Conservation (phyloP, 805 yeast genomes). For the Lipomyces mesembrius region DNA sequence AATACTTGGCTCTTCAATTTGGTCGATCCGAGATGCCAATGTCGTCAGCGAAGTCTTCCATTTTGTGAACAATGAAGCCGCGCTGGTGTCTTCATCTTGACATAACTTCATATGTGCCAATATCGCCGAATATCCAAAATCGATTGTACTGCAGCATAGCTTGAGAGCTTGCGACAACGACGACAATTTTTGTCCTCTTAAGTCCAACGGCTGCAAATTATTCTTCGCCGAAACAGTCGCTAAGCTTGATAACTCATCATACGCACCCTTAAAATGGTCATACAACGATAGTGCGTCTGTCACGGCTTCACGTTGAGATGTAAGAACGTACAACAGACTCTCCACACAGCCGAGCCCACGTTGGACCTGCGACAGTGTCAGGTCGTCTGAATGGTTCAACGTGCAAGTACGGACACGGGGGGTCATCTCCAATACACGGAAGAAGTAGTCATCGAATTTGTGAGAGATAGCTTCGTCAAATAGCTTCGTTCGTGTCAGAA, state of each 20-base stretch:
- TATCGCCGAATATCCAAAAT: background rate
- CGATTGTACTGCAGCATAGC: constrained; percentile 4
- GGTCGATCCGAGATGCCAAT: constrained; percentile 3
- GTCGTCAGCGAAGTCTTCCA: background rate
- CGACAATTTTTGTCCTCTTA: constrained; percentile 10
- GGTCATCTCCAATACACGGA: constrained; percentile 72
- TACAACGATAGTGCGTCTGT: background rate
- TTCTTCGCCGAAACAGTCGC: constrained; percentile 4
- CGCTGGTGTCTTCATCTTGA: constrained; percentile 2
- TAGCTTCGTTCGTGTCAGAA: constrained; percentile 61
- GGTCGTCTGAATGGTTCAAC: constrained; percentile 66
- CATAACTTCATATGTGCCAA: constrained; percentile 15
- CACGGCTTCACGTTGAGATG: constrained; percentile 43
- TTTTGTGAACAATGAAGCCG: background rate
- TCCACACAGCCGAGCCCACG: constrained; percentile 79
- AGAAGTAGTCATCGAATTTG: constrained; percentile 59
- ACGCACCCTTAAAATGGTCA: background rate
- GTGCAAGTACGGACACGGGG: constrained; percentile 77
- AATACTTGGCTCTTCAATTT: background rate
- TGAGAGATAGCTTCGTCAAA: constrained; percentile 50
- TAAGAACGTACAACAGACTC: constrained; percentile 63
- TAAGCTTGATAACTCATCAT: constrained; percentile 8
- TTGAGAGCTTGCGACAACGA: constrained; percentile 2
- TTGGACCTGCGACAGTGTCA: constrained; percentile 73
- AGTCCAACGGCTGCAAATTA: constrained; percentile 1